Base-by-base conservation (phyloP, 768 basidiomycete species). In the Boletus pseudo-olivaceus region DNA sequence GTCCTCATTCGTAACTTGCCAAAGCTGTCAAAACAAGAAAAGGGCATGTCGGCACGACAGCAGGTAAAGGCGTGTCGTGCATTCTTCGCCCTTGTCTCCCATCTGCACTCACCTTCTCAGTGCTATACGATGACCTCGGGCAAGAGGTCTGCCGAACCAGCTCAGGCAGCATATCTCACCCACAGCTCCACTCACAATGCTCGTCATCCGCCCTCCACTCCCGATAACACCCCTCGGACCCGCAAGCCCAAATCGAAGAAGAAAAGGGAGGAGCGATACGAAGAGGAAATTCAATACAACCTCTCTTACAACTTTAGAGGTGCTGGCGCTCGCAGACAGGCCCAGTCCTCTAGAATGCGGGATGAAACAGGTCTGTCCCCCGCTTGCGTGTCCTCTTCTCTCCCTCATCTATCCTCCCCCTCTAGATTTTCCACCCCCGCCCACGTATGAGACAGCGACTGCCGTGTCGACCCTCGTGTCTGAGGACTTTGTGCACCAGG, bases 401-500 rank as follows among this genome's bases (percentile, higher is more conserved):
- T 26, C 17, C n/a, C 47, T 54, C 54, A 33, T 58, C 38, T 55
- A 29, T 43, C 57, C 29, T 71, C 75, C 15, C 44, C 81, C 32
- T 27, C 26, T 12, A 67, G 80, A 88, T 64, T 87, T 86, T 63
- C 86, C 85, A 7, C 89, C 89, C 12, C 88, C 89, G 27, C 82
- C 87, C 12, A 88, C 89, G 60, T 82, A 83, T 56, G 88, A 90
- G 68, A 77, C 75, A 9, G 75, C 77, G 14, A 74, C 77, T 6
- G 64, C 79, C 71, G 50, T 78, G 66, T 54, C 72, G 68, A 54
- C 74, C 63, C 62, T 75, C 71, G 49, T 78, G 62, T 65, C 76
- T 63, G 52, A 72, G 73, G 23, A 77, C 76, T 52, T 64, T 75
- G 52, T 73, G 49, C 51, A 67, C 65, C 63, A 59, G 57, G 59